These are phyloP conservation scores for Aurinia saxatilis DNA, from an alignment of 345 rosid species.

Conservation along the genomic window DNA sequence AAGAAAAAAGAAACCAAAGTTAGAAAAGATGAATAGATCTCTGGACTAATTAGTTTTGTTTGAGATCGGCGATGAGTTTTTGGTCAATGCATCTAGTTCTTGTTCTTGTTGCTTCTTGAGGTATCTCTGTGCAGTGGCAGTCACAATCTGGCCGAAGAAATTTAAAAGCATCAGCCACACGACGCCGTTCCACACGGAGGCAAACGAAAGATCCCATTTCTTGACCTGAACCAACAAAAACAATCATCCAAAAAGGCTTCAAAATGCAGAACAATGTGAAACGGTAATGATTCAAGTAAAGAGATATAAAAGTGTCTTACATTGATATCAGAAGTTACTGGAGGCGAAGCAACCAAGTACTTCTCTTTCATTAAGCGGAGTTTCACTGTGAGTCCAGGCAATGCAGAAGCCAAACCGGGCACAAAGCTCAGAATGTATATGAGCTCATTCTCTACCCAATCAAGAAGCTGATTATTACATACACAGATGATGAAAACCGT, in stretches of 20 bases:
- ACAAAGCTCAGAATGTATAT: constrained; percentile 63
- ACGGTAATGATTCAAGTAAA: neutral
- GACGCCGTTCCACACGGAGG: constrained; percentile 73
- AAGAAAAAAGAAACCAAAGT: neutral
- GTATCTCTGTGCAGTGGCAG: constrained; percentile 69
- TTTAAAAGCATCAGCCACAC: constrained; percentile 97
- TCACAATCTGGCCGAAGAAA: constrained; percentile 77
- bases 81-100: constrained; percentile 42
- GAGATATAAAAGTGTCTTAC: constrained; percentile 22
- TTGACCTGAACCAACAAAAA: constrained; percentile 45
- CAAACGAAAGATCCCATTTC: constrained; percentile 76
- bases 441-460: constrained; percentile 83
- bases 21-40: neutral
- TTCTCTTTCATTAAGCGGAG: constrained; percentile 54
- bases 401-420: constrained; percentile 53
- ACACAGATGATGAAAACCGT: constrained; percentile 82
- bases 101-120: constrained; percentile 67
- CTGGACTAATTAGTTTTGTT: constrained; percentile 15
- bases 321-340: constrained; percentile 44
- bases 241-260: constrained; percentile 2
- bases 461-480: constrained; percentile 82
- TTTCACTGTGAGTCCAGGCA: constrained; percentile 46
- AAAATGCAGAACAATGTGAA: neutral
- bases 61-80: constrained; percentile 1
- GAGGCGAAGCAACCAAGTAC: constrained; percentile 50